Base-by-base conservation (phyloP, 345 rosid species). In the Gossypium turneri region DNA sequence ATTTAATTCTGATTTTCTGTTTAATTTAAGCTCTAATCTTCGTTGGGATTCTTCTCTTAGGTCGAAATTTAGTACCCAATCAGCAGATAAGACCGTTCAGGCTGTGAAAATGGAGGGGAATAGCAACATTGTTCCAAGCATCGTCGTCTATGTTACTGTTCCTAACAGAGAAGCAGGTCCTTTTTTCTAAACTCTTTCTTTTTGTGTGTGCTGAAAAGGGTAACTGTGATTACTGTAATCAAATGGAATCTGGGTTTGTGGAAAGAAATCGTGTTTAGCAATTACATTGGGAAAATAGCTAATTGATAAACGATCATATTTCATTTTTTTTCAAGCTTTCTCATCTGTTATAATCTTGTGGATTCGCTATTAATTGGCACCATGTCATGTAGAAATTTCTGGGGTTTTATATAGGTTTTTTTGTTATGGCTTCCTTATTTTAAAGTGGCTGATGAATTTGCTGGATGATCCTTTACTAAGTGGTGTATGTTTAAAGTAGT, bases 91-190 rank as follows among this genome's bases (percentile, higher is more conserved):
- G 70, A 72, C 68, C 17, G 44, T 69, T 45, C 81, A 24, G 64
- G 67, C 81, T 50, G 82, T 81, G 73, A 88, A 75, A 81, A 91
- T 92, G 98, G 98, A 88, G 73, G 90, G 82, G n/a, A 79, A 69
- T 66, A 71, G 86, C 81, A 81, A 79, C 74, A 82, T 82, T 59
- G 97, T 91, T 63, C 92, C 92, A 17, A 90, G 92, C 76, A 86
- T 93, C 76, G 98, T 93, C 11, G 96, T 95, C 52, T 94, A 91
- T 72, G 94, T 93, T 71, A 93, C 97, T 71, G 98, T 92, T 29
- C 96, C 98, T 8, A 91, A 84, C 79, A 88, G 87, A 84, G 98
- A 94, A 79, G 88, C 93, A 80, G 98, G 98, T 92, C 7, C 41
- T 12, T 13, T 60, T 12, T 22, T 15, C 1, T 34, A 0, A 34